Evolutionary conservation across 176 grass and related monocot species (phyloP).

Genomic region (Avena atlantica): DNA sequence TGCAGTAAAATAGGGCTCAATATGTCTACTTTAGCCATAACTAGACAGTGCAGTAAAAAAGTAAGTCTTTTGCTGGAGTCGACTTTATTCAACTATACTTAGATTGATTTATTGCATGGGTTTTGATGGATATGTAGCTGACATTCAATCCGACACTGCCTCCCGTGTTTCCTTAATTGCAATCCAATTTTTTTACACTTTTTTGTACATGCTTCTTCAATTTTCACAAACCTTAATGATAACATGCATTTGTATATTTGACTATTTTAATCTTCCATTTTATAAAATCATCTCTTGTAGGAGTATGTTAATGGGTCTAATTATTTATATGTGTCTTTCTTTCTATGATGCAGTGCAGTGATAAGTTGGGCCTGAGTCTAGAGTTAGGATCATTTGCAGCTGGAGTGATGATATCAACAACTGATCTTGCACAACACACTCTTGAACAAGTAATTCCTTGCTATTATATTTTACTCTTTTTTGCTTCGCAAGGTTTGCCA

Average conservation of each 20-base stretch:
- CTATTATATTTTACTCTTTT: conserved; percentile 18
- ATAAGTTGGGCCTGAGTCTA: conserved; percentile 97
- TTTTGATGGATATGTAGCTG: background rate
- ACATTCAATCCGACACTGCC: conserved; percentile 1
- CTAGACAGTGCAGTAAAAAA: background rate
- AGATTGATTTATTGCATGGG: conserved; percentile 1
- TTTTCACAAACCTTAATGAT: background rate
- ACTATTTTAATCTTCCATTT: background rate
- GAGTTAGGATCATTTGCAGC: conserved; percentile 98
- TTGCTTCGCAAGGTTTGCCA: background rate
- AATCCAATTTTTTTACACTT: conserved; percentile 24
- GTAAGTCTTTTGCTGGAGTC: background rate
- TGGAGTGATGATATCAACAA: conserved; percentile 99
- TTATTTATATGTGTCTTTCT: conserved; percentile 37
- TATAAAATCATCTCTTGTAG: background rate
- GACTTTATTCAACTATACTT: background rate
- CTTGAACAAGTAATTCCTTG: conserved; percentile 85
- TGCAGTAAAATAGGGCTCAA: background rate
- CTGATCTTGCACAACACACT: conserved; percentile 96
- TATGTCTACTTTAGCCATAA: background rate
- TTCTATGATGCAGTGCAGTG: conserved; percentile 89
- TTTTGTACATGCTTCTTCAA: conserved; percentile 8
- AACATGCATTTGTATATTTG: background rate
- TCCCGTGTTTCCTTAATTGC: conserved; percentile 18
- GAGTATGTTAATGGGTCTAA: conserved; percentile 23